Conservation (phyloP, 176 grass and related monocot species). For the Alloteropsis semialata region DNA sequence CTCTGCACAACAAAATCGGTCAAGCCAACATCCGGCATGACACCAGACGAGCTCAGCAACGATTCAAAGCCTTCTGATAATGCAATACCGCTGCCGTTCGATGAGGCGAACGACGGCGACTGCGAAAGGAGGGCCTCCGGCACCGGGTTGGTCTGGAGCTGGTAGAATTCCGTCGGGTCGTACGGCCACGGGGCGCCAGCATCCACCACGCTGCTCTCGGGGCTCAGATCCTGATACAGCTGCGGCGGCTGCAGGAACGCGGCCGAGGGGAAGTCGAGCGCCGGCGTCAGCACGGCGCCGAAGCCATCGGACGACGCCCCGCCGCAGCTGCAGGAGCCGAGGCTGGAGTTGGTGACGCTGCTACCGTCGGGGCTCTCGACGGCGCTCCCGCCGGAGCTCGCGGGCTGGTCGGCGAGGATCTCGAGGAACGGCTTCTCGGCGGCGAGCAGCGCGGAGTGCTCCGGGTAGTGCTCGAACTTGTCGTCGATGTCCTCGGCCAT, state of each 20-base stretch:
- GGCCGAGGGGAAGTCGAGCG: conserved; percentile 12
- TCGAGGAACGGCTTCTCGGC: conserved; percentile 77
- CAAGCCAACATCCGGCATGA: conserved; percentile 21
- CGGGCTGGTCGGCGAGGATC: conserved; percentile 55
- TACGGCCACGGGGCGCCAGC: conserved; percentile 31
- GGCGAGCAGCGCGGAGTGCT: conserved; percentile 61
- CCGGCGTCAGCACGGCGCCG: not conserved
- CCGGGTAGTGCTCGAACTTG: conserved; percentile 84
- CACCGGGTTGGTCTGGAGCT: conserved; percentile 32
- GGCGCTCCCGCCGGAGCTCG: conserved; percentile 35
- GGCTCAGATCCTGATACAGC: conserved; percentile 37
- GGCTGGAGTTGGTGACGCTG: conserved; percentile 39
- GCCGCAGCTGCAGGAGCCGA: conserved; percentile 15
- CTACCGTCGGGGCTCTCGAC: conserved; percentile 56
- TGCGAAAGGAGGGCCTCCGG: conserved; percentile 33
- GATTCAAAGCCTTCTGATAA: conserved; percentile 38
- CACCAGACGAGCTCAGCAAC: conserved; percentile 21
- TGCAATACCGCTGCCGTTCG: conserved; percentile 27
- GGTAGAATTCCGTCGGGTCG: conserved; percentile 38
- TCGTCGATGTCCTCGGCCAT: conserved; percentile 96
- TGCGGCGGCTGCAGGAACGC: conserved; percentile 31
- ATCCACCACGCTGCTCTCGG: conserved; percentile 23
- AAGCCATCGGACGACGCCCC: not conserved
- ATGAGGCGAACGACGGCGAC: conserved; percentile 27
- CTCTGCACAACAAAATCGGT: conserved; percentile 38